Conservation (phyloP, 2,329 filamentous ascomycete genomes). For the Penicillium sp. region DNA sequence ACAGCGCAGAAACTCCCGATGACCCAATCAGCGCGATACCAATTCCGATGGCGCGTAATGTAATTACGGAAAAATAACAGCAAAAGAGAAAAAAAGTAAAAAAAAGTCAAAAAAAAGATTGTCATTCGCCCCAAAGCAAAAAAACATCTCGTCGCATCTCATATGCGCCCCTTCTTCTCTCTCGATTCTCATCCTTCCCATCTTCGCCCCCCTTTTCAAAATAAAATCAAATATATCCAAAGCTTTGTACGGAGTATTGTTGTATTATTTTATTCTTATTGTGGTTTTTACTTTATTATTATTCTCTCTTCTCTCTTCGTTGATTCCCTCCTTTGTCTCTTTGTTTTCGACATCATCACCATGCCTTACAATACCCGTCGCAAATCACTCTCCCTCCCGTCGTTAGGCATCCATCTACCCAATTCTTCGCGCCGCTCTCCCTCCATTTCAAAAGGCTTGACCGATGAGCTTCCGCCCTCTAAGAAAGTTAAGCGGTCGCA, state of each 20-base stretch:
- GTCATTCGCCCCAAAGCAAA: conserved; percentile 16
- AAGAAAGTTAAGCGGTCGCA: conserved; percentile 80
- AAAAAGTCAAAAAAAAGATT: conserved; percentile 10
- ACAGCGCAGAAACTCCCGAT: conserved; percentile 4
- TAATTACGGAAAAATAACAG: conserved; percentile 1
- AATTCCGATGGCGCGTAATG: conserved; percentile 19
- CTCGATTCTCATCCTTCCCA: conserved; percentile 3
- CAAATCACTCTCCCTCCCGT: conserved; percentile 89
- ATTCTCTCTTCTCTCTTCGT: conserved; percentile 13
- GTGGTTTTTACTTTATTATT: conserved; percentile 15
- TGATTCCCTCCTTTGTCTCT: conserved; percentile 8
- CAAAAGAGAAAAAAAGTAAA: conserved; percentile 11
- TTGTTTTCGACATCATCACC: conserved; percentile 26
- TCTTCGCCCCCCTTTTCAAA: conserved; percentile 11
- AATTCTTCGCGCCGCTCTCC: conserved; percentile 56
- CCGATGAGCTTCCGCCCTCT: conserved; percentile 50
- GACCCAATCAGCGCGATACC: conserved; percentile 24
- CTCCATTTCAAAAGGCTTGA: conserved; percentile 58
- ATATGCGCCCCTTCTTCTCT: conserved; percentile 13
- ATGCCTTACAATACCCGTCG: conserved; percentile 97
- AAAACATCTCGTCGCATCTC: conserved; percentile 20
- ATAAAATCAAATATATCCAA: not conserved
- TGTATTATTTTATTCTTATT: conserved; percentile 10
- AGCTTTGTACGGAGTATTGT: not conserved
- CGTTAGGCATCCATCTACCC: conserved; percentile 82